These are phyloP conservation scores for Paraphoma sp. DNA, from an alignment of 2,329 filamentous ascomycete genomes.

Conservation along the genomic window DNA sequence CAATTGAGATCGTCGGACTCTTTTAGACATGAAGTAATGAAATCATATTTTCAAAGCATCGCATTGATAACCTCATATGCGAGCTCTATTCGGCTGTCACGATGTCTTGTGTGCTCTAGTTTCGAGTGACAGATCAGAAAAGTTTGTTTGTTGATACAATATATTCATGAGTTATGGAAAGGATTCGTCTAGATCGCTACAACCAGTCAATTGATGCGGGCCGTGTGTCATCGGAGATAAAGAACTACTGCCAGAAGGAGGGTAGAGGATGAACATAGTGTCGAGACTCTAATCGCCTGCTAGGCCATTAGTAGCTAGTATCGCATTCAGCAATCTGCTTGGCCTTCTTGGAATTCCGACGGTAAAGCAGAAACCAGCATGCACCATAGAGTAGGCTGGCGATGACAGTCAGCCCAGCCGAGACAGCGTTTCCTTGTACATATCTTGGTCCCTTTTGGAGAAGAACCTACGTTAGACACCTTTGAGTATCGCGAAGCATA, in stretches of 20 bases:
- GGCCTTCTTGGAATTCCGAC: slow-evolving; percentile 35
- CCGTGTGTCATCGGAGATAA: neutral
- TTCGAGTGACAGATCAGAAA: too few relatives aligned
- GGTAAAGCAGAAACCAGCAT: slow-evolving; percentile 34
- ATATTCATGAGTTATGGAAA: too few relatives aligned
- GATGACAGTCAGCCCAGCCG: slow-evolving; percentile 29
- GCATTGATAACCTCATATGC: too few relatives aligned
- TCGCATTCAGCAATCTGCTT: slow-evolving; percentile 34
- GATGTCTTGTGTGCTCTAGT: too few relatives aligned
- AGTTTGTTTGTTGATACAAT: too few relatives aligned
- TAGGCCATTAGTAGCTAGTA: slow-evolving; percentile 13
- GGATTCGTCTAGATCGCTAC: too few relatives aligned
- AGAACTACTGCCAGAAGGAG: neutral
- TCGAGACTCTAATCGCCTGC: slow-evolving; percentile 17
- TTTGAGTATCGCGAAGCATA: too few relatives aligned
- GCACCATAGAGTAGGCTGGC: slow-evolving; percentile 25
- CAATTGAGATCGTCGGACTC: too few relatives aligned
- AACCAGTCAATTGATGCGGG: neutral
- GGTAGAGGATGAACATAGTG: slow-evolving; percentile 13
- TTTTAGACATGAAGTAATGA: too few relatives aligned
- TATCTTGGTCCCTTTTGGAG: slow-evolving; percentile 9
- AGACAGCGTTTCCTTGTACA: neutral
- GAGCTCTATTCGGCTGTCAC: too few relatives aligned
- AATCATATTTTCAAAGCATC: too few relatives aligned
- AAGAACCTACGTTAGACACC: slow-evolving; percentile 27